Percentiles rank a stretch among this genome's conserved stretches.
These are phyloP conservation scores for Diaporthe capsici DNA, from an alignment of 2,329 filamentous ascomycete species.

Conservation along the genomic window DNA sequence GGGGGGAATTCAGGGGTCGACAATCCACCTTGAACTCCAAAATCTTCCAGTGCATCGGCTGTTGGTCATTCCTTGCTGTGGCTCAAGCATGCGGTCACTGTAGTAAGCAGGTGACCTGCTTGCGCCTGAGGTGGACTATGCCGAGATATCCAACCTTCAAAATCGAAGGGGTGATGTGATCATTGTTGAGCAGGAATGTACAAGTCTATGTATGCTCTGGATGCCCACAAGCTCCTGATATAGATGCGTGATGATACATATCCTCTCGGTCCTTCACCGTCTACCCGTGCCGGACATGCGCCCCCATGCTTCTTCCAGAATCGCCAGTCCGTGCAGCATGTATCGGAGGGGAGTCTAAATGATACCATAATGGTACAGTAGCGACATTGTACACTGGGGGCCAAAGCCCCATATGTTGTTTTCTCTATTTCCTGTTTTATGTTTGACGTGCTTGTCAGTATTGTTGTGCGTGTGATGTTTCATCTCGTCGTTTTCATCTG, in stretches of 20 bases:
- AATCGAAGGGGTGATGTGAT: background rate
- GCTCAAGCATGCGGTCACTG: background rate
- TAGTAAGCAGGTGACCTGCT: background rate
- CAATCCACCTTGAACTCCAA: background rate
- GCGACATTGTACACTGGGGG: background rate
- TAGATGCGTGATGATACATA: conserved; percentile 38
- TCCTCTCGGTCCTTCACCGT: background rate
- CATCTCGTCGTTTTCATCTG: background rate
- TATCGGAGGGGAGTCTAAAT: conserved; percentile 30
- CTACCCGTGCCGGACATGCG: background rate
- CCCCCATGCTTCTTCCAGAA: conserved; percentile 6
- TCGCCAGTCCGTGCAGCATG: background rate
- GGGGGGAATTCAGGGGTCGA: background rate
- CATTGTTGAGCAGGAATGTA: conserved; percentile 11
- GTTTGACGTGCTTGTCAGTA: background rate
- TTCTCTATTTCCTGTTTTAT: background rate
- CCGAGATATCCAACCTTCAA: too few relatives aligned
- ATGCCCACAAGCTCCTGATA: conserved; percentile 17
- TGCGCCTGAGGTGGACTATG: background rate
- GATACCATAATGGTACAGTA: background rate
- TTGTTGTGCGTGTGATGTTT: background rate
- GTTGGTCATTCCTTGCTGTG: too few relatives aligned
- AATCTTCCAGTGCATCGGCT: background rate
- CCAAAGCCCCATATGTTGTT: background rate
- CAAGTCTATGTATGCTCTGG: conserved; percentile 17